These are phyloP conservation scores for Xylariales sp. DNA, from an alignment of 2,329 filamentous ascomycete species.

Conservation along the genomic window DNA sequence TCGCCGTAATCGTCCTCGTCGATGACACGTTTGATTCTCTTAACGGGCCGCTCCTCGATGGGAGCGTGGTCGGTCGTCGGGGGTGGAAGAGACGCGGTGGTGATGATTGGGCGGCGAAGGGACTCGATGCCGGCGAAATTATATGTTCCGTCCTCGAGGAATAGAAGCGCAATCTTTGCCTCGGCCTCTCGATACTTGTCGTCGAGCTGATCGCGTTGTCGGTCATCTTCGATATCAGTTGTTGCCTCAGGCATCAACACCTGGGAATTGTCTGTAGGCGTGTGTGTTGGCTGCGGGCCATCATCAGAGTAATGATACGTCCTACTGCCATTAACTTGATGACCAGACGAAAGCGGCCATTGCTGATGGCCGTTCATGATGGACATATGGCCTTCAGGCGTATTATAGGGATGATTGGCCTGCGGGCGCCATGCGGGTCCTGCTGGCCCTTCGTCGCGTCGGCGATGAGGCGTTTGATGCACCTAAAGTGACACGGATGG, in stretches of 20 bases:
- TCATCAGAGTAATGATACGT: conserved; percentile 59
- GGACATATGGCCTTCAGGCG: conserved; percentile 56
- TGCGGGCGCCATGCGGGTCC: conserved; percentile 51
- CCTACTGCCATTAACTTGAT: conserved; percentile 41
- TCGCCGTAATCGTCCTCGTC: conserved; percentile 83
- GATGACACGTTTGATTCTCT: conserved; percentile 73
- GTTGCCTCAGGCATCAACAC: conserved; percentile 57
- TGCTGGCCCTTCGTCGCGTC: conserved; percentile 47
- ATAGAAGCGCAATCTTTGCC: conserved; percentile 71
- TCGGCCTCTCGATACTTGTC: conserved; percentile 75
- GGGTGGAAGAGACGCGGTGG: conserved; percentile 40
- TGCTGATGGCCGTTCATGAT: conserved; percentile 60
- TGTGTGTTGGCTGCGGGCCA: conserved; percentile 45
- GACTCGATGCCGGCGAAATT: conserved; percentile 49
- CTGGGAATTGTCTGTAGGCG: conserved; percentile 43
- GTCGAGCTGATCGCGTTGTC: conserved; percentile 68
- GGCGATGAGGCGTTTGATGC: conserved; percentile 39
- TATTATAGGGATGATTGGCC: conserved; percentile 43
- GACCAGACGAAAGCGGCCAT: conserved; percentile 58
- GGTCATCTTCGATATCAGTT: conserved; percentile 60
- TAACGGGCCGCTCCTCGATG: conserved; percentile 58
- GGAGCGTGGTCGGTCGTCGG: conserved; percentile 55
- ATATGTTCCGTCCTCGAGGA: conserved; percentile 53
- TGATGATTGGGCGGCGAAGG: conserved; percentile 39
- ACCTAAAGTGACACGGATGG: conserved; percentile 45